Base-by-base conservation (phyloP, 108 stramenopile species). In the Stephanodiscus minutulus region DNA sequence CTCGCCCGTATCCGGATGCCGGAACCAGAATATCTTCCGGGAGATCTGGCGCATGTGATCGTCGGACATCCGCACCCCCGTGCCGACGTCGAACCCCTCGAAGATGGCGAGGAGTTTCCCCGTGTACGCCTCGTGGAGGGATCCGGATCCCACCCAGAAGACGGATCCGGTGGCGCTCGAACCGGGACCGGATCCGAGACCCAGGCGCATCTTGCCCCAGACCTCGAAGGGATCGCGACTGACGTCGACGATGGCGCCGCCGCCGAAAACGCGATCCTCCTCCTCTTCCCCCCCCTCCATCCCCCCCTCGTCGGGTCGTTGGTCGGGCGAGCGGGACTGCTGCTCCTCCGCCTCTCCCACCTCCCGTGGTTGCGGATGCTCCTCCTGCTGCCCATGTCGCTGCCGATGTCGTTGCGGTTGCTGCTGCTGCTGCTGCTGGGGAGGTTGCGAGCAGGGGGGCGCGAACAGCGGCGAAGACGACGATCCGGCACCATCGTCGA, bases 11-110 rank as follows among this genome's bases (percentile, higher is more conserved):
- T n/a, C 27, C 7, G 76, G 70, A 55, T 77, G 46, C 8, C 76
- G 76, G 27, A 67, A 77, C 76, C 76, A 77, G 58, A 77, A 77
- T 58, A 77, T 77, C 56, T 77, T 77, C 3, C 76, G 1, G 28
- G 50, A 64, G 12, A 77, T 29, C 37, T 77, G 76, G 0, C 76
- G 61, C 5, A 71, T 50, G 31, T 57, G 62, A 47, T 60, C 46
- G 9, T 65, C 70, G 11, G 48, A 31, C 49, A 77, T 0, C 10
- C 47, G 43, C 25, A 77, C 35, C 2, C 76, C 76, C 53, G 47
- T 70, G 7, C 60, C 60, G 27, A 71, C 53, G 58, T 77, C 76
- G 46, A 64, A 77, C 18, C 76, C 76, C 21, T 77, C 76, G 22
- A 77, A 64, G 11, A 21, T 71, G 22, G 76, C 76, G 13, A 77